These are phyloP conservation scores for Phoenix dactylifera DNA, from an alignment of 176 grass and related monocot species.

Conservation along the genomic window DNA sequence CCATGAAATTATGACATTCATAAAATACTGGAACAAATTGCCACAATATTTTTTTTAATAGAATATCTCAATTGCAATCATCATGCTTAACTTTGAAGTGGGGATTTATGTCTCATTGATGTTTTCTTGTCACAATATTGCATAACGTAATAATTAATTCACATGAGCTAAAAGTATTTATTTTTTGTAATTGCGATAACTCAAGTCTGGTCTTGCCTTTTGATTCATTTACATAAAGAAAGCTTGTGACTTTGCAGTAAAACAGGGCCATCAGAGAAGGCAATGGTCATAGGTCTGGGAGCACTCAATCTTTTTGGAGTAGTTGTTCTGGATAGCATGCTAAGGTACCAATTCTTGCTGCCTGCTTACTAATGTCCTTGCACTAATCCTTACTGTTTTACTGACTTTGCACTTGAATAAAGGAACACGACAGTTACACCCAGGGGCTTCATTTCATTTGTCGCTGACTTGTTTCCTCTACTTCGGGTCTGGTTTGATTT, in stretches of 20 bases:
- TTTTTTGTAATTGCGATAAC: too few species aligned
- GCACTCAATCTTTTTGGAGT: constrained; percentile 95
- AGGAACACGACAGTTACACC: constrained; percentile 76
- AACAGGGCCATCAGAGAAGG: constrained; percentile 61
- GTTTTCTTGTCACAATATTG: too few species aligned
- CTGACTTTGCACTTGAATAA: constrained; percentile 32
- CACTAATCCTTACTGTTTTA: constrained; percentile 6
- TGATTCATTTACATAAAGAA: constrained; percentile 4
- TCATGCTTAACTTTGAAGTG: too few species aligned
- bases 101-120: too few species aligned
- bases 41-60: too few species aligned
- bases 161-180: too few species aligned
- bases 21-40: too few species aligned
- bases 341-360: constrained; percentile 53
- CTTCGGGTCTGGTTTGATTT: constrained; percentile 47
- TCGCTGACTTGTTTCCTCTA: constrained; percentile 65
- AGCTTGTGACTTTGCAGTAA: constrained; percentile 57
- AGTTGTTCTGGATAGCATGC: constrained; percentile 69
- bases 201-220: constrained; percentile 12
- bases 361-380: constrained; percentile 10
- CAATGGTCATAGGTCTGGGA: constrained; percentile 91
- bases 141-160: too few species aligned
- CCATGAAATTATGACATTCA: too few species aligned
- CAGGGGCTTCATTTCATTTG: constrained; percentile 72
- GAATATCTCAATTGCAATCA: too few species aligned